phyloP scores from a whole-genome alignment of 2,329 filamentous ascomycete genomes.

The Parascedosporium putredinis region DNA sequence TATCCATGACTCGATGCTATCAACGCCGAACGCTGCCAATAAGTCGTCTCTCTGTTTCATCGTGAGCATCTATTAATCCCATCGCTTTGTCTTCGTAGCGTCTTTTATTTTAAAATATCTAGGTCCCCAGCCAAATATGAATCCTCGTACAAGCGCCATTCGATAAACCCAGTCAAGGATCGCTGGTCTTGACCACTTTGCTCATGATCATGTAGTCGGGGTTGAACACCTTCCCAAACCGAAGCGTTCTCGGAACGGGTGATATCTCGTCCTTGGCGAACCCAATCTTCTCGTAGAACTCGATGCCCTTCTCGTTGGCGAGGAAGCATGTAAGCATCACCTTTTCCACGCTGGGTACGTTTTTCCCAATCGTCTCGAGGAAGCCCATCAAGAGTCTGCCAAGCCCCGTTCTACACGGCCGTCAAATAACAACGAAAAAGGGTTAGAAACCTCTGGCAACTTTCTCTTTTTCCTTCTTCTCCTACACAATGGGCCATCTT shows the following conservation, averaged over 20 bases:
- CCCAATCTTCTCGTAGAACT: constrained; percentile 53
- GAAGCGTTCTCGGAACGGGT: constrained; percentile 39
- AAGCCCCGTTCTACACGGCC: constrained; percentile 48
- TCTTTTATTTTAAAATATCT: not conserved
- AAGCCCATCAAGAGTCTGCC: constrained; percentile 49
- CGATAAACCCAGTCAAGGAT: too few relatives aligned
- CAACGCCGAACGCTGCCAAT: too few relatives aligned
- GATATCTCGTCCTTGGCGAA: constrained; percentile 46
- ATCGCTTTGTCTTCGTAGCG: not conserved
- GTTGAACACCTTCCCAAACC: constrained; percentile 40
- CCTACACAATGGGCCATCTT: too few relatives aligned
- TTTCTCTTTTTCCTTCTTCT: too few relatives aligned
- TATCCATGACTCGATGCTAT: too few relatives aligned
- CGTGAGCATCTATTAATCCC: too few relatives aligned
- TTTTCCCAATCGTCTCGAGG: constrained; percentile 40
- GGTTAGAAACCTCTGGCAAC: too few relatives aligned
- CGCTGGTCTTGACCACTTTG: constrained; percentile 20
- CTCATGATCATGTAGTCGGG: constrained; percentile 54
- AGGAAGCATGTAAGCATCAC: constrained; percentile 67
- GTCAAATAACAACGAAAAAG: too few relatives aligned
- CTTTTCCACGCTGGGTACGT: constrained; percentile 47
- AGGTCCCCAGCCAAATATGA: too few relatives aligned
- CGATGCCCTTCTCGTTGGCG: constrained; percentile 44
- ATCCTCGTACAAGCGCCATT: too few relatives aligned
- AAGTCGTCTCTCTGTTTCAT: too few relatives aligned